These are phyloP conservation scores for Inga laurina DNA, from an alignment of 306 rosid genomes.

Conservation along the genomic window DNA sequence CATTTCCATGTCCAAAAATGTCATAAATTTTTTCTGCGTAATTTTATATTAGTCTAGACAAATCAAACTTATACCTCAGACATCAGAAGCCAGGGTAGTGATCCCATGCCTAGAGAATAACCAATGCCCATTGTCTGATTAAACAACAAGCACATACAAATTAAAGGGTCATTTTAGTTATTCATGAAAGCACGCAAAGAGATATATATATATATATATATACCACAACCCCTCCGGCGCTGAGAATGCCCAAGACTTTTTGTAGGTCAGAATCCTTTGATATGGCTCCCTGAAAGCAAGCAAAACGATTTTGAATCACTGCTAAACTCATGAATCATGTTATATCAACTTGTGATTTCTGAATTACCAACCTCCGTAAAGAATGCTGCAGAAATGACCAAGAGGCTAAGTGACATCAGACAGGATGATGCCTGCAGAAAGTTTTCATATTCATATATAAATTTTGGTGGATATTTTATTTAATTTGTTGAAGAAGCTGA, in stretches of 20 bases:
- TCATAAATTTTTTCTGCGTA: not conserved
- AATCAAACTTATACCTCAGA: conserved; percentile 53
- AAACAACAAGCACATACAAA: not conserved
- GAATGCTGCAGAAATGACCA: conserved; percentile 59
- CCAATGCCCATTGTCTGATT: conserved; percentile 55
- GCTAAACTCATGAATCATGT: not conserved
- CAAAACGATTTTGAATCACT: not conserved
- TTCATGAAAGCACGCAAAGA: not conserved
- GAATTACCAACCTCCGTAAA: conserved; percentile 50
- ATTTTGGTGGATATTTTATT: not conserved
- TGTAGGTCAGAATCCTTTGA: conserved; percentile 41
- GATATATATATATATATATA: conserved; percentile 14
- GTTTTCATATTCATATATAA: not conserved
- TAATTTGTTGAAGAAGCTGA: not conserved
- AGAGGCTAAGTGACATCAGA: conserved; percentile 65
- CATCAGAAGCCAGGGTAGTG: conserved; percentile 84
- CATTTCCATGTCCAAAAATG: not conserved
- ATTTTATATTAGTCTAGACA: not conserved
- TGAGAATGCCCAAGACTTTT: conserved; percentile 36
- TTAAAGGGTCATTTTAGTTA: not conserved
- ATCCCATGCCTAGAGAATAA: conserved; percentile 69
- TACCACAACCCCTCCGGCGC: conserved; percentile 70
- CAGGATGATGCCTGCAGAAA: conserved; percentile 54
- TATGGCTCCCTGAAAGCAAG: conserved; percentile 41
- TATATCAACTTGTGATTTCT: not conserved